Evolutionary conservation across 169 alveolate genomes (phyloP).

Genomic region (Eimeria necatrix): DNA sequence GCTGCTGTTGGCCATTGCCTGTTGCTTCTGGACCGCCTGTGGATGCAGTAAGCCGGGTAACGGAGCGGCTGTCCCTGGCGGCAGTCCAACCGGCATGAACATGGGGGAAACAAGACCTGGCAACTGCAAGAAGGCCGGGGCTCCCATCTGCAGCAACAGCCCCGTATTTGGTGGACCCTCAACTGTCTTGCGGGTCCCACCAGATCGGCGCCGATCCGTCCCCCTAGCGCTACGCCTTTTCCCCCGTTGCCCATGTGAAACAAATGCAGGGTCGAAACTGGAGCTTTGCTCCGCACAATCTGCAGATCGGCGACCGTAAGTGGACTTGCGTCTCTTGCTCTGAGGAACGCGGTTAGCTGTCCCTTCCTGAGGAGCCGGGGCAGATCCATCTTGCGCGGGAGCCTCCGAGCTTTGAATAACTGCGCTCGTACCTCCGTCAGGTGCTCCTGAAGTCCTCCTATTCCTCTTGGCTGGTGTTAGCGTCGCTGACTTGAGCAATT

Average conservation of each 20-base stretch:
- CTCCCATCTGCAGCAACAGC: constrained; percentile 69
- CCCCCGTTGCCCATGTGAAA: constrained; percentile 67
- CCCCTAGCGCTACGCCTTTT: constrained; percentile 69
- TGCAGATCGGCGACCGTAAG: constrained; percentile 72
- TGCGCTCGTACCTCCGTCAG: constrained; percentile 25
- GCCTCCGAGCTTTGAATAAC: constrained; percentile 56
- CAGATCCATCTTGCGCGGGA: constrained; percentile 65
- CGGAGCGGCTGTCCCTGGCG: constrained; percentile 68
- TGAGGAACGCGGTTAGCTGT: constrained; percentile 31
- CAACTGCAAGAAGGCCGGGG: constrained; percentile 74
- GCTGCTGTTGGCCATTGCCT: constrained; percentile 66
- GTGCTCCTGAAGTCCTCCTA: constrained; percentile 75
- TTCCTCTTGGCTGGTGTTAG: constrained; percentile 80
- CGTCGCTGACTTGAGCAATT: constrained; percentile 38
- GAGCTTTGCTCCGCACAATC: constrained; percentile 33
- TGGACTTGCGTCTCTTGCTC: constrained; percentile 62
- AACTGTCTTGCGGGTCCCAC: constrained; percentile 47
- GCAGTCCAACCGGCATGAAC: constrained; percentile 72
- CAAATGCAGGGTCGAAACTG: constrained; percentile 38
- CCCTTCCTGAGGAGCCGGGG: constrained; percentile 54
- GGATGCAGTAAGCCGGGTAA: constrained; percentile 64
- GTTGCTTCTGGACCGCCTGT: constrained; percentile 56
- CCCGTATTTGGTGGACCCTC: constrained; percentile 66
- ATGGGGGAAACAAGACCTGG: constrained; percentile 81
- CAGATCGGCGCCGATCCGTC: constrained; percentile 58